phyloP scores from a whole-genome alignment of 495 filamentous ascomycete species.

The Corynascus novoguineensis region DNA sequence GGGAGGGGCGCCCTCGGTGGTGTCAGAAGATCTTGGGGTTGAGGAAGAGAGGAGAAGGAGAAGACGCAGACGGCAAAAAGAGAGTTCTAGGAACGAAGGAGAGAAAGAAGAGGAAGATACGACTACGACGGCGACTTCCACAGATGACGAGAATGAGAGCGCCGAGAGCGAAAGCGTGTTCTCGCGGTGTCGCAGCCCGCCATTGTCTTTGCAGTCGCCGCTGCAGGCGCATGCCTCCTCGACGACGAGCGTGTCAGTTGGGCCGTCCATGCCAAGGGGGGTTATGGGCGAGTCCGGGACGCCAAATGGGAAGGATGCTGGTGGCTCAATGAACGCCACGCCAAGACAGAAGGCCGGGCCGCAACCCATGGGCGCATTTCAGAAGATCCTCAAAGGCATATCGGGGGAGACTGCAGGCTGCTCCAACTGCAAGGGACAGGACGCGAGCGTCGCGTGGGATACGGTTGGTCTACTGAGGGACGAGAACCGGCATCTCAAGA shows the following conservation, averaged over 20 bases:
- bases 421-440: conserved; percentile 55
- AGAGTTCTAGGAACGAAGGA: conserved; percentile 32
- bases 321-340: conserved; percentile 2
- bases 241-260: neutral
- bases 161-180: conserved; percentile 58
- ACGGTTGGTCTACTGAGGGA: conserved; percentile 63
- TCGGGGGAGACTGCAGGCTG: conserved; percentile 38
- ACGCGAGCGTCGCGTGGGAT: conserved; percentile 63
- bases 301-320: neutral
- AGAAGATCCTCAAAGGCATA: conserved; percentile 48
- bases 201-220: conserved; percentile 20
- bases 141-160: conserved; percentile 55
- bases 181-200: conserved; percentile 53
- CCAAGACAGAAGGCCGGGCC: conserved; percentile 18
- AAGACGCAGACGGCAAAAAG: neutral
- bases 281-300: conserved; percentile 6
- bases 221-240: neutral
- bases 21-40: conserved; percentile 49
- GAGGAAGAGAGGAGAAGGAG: conserved; percentile 46
- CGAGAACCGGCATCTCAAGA: conserved; percentile 68
- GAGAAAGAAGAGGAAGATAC: conserved; percentile 12
- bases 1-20: conserved; percentile 27
- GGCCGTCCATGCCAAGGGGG: neutral
- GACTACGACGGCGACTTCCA: conserved; percentile 51
- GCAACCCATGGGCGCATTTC: conserved; percentile 42